A percentile compares a stretch with the other conserved stretches of the same genome.
These are phyloP conservation scores for Lasiosphaeria miniovina DNA, from an alignment of 495 filamentous ascomycete species.

Conservation along the genomic window DNA sequence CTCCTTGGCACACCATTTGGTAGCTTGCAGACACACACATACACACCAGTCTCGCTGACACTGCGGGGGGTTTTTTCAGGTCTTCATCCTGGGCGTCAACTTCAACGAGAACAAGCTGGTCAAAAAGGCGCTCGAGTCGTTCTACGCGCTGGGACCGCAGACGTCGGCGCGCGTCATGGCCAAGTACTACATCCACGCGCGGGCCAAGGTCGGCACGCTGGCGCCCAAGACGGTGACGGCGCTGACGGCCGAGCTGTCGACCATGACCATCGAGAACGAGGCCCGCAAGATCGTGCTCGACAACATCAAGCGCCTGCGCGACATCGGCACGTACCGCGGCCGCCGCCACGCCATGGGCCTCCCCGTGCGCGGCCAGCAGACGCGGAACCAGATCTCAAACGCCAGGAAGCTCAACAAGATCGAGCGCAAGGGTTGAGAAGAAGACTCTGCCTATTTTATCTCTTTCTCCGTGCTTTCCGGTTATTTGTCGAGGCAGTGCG, in stretches of 20 bases:
- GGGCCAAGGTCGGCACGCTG: conserved; percentile 69
- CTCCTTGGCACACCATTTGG: background rate
- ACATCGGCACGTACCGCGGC: conserved; percentile 89
- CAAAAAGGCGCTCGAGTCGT: conserved; percentile 79
- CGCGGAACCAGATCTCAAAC: conserved; percentile 76
- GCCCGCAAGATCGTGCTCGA: conserved; percentile 70
- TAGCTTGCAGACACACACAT: too few species aligned
- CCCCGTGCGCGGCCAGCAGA: conserved; percentile 84
- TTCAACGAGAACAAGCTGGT: conserved; percentile 80
- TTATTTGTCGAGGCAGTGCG: too few species aligned
- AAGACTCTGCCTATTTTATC: background rate
- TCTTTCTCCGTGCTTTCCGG: background rate
- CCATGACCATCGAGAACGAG: conserved; percentile 94
- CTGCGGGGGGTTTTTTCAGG: conserved; percentile 41
- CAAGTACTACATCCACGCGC: conserved; percentile 80
- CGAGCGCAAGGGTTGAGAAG: conserved; percentile 56
- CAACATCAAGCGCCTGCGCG: conserved; percentile 80
- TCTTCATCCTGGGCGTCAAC: conserved; percentile 80
- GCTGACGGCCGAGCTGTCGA: conserved; percentile 78
- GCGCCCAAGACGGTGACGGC: conserved; percentile 68
- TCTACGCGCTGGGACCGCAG: conserved; percentile 84
- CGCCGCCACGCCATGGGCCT: conserved; percentile 85
- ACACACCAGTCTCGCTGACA: too few species aligned
- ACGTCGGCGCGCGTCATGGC: conserved; percentile 73
- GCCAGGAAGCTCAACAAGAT: conserved; percentile 77